Conservation (phyloP, 495 filamentous ascomycete genomes). For the Neurospora discreta region DNA sequence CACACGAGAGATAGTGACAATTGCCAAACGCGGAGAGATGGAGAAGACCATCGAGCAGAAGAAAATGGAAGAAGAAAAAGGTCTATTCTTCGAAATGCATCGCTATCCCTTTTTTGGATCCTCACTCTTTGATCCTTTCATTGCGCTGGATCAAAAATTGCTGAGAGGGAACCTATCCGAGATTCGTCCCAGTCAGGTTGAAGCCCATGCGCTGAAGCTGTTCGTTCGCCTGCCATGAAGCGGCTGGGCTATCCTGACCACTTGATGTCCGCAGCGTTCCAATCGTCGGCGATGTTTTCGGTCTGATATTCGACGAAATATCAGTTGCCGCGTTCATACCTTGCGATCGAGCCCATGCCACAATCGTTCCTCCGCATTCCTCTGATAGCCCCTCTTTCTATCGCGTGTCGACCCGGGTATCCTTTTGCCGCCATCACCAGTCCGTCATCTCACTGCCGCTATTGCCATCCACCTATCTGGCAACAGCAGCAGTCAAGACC, state of each 20-base stretch:
- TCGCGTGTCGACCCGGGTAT: neutral
- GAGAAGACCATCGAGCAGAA: neutral
- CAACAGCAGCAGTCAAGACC: conserved; percentile 52
- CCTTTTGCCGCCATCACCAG: neutral
- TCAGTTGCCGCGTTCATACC: neutral
- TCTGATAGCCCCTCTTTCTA: neutral
- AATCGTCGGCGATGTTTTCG: neutral
- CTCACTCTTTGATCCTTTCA: neutral
- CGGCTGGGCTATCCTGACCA: neutral
- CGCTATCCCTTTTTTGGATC: neutral
- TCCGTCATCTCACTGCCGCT: neutral
- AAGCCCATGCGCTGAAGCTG: neutral
- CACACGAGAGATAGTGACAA: neutral
- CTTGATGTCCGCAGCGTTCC: neutral
- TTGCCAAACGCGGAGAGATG: neutral
- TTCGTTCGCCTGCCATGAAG: neutral
- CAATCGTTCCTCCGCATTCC: neutral
- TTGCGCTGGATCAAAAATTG: neutral
- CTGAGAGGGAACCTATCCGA: neutral
- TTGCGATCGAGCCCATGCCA: neutral
- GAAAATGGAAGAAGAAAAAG: neutral
- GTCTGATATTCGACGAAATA: neutral
- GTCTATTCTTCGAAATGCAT: neutral
- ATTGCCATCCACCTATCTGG: conserved; percentile 19
- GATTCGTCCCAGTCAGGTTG: neutral